Percentiles rank a stretch among this genome's conserved stretches.
These are phyloP conservation scores for Fusarium pininemorale DNA, from an alignment of 2,329 filamentous ascomycete species.

Conservation along the genomic window DNA sequence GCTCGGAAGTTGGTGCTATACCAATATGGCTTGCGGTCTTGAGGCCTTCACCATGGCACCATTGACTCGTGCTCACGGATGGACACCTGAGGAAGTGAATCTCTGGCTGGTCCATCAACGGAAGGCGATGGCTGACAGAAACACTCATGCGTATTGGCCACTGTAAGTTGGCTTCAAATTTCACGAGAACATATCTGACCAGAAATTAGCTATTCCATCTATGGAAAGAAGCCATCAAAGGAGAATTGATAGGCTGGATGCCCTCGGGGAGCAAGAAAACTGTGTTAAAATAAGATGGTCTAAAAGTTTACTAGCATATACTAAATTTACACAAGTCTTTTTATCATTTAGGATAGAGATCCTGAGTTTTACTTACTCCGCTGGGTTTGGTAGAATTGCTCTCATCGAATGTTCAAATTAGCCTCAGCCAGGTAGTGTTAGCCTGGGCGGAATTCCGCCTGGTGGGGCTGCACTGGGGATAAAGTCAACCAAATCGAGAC, in stretches of 20 bases:
- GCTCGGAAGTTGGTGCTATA: constrained; percentile 24
- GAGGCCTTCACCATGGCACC: constrained; percentile 35
- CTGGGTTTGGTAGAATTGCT: no score
- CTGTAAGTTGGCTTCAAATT: constrained; percentile 1
- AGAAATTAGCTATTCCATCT: constrained; percentile 6
- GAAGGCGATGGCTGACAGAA: constrained; percentile 9
- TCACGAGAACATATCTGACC: background rate
- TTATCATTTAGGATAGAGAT: no score
- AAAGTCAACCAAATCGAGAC: constrained; percentile 9
- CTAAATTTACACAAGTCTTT: background rate
- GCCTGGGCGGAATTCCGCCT: constrained; percentile 23
- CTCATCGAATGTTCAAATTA: background rate
- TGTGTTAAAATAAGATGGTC: no score
- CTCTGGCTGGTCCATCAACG: constrained; percentile 25
- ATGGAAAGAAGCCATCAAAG: background rate
- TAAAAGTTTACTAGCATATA: background rate
- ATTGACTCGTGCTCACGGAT: constrained; percentile 24
- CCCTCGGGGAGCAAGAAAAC: background rate
- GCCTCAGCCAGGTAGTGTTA: background rate
- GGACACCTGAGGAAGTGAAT: constrained; percentile 10
- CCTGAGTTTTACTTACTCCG: background rate
- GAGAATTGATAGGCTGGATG: background rate
- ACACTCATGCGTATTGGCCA: constrained; percentile 23
- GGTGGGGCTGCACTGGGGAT: constrained; percentile 1
- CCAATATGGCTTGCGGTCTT: constrained; percentile 20